Evolutionary conservation across 2,329 filamentous ascomycete species (phyloP).

Genomic region (Ascochyta clinopodiicola): DNA sequence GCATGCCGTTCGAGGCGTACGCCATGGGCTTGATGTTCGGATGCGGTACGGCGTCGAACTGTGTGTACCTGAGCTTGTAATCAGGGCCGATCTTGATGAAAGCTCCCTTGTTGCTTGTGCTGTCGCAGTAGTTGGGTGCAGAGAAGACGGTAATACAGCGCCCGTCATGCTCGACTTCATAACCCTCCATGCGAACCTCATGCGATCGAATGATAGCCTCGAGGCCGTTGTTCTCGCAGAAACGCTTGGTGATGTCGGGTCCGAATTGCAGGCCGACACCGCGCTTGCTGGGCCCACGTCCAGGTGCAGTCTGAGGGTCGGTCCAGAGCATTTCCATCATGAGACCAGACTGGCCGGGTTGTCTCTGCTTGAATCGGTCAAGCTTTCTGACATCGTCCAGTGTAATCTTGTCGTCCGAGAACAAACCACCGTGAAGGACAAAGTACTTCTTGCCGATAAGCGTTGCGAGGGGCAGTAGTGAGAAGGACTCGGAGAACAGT

Average conservation of each 20-base stretch:
- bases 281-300: slow-evolving; percentile 92
- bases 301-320: slow-evolving; percentile 84
- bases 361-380: slow-evolving; percentile 86
- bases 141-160: slow-evolving; percentile 99
- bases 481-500: slow-evolving; percentile 97
- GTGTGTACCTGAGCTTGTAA: slow-evolving; percentile 88
- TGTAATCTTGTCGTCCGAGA: slow-evolving; percentile 92
- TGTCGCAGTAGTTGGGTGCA: slow-evolving; percentile 95
- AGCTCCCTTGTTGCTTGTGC: slow-evolving; percentile 96
- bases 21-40: slow-evolving; percentile 94
- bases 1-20: slow-evolving; percentile 83
- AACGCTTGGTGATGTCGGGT: slow-evolving; percentile 92
- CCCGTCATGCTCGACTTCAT: slow-evolving; percentile 95
- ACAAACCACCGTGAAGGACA: slow-evolving; percentile 91
- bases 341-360: slow-evolving; percentile 89
- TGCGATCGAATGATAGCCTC: slow-evolving; percentile 96
- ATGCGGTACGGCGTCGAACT: slow-evolving; percentile 96
- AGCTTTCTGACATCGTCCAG: slow-evolving; percentile 94
- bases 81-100: slow-evolving; percentile 96
- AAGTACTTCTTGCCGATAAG: slow-evolving; percentile 90
- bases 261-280: slow-evolving; percentile 97
- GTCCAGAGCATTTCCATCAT: slow-evolving; percentile 99
- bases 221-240: slow-evolving; percentile 94
- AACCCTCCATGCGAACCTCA: slow-evolving; percentile 99
- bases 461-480: slow-evolving; percentile 88